Base-by-base conservation (phyloP, 75 land plant genomes). In the Pseudotsuga menziesii region DNA sequence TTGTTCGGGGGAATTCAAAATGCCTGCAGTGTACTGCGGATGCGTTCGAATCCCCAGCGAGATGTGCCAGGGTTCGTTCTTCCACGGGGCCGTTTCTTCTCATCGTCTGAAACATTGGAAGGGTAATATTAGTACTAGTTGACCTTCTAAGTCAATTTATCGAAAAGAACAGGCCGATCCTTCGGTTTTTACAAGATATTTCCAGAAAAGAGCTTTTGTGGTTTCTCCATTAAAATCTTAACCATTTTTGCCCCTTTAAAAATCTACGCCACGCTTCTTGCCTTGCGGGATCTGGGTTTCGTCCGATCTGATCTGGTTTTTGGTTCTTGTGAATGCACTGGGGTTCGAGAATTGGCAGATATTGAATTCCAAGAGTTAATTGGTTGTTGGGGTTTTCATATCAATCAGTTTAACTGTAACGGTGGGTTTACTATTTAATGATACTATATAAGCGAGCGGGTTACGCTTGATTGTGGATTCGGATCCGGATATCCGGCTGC, bases 41-140 rank as follows among this genome's bases (percentile, higher is more conserved):
- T 66, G 36, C 29, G 71, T 36, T 66, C 71, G n/a, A 35, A 66
- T 66, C n/a, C 20, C 41, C n/a, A 48, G 52, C 52, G 52, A 48
- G 52, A 48, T 7, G 52, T 36, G 35, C n/a, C 71, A 35, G 71
- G 48, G 71, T 36, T 66, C 19, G 44, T 66, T 35, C 39, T 36
- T 66, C 71, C 36, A 66, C 71, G 44, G 22, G 71, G 36, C 44
- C n/a, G 48, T 66, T 66, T 66, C 71, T 1, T 66, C 71, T 17
- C 71, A 66, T 66, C 71, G 71, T 66, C 71, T 66, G 71, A 66
- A 66, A 66, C 71, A 36, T 36, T 66, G 71, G 71, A 41, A 66
- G 71, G 36, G 2, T 20, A 35, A 8, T 35, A 19, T 44, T 35
- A 66, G 69, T 35, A 17, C 2, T 64, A 16, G 11, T 61, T 66